Evolutionary conservation across 148 eudicot genomes (phyloP).

Genomic region (Pouteria glomerata): DNA sequence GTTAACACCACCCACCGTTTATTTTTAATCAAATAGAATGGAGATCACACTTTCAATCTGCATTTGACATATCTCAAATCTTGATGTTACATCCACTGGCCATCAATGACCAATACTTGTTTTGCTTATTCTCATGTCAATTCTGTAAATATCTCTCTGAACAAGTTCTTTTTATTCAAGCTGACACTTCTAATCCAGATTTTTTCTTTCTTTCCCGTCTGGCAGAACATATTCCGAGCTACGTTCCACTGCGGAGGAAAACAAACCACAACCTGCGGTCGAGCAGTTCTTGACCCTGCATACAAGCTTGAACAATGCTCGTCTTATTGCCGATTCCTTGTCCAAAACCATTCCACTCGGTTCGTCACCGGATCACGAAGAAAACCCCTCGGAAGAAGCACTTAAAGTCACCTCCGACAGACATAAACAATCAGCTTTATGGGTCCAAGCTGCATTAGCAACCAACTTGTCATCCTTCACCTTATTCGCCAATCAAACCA

Average conservation of each 20-base stretch:
- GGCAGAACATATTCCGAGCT: slow-evolving; percentile 77
- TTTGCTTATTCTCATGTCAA: not conserved
- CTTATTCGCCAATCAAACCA: slow-evolving; percentile 41
- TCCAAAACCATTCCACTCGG: slow-evolving; percentile 39
- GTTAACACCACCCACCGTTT: too few relatives aligned
- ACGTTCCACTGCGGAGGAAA: slow-evolving; percentile 63
- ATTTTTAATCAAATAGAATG: not conserved
- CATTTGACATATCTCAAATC: not conserved
- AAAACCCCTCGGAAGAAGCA: slow-evolving; percentile 57
- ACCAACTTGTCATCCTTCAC: slow-evolving; percentile 69
- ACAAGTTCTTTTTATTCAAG: not conserved
- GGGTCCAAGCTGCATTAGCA: slow-evolving; percentile 80
- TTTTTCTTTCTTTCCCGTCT: slow-evolving; percentile 1
- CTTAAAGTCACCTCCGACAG: slow-evolving; percentile 45
- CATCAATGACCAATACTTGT: not conserved
- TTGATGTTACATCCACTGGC: not conserved
- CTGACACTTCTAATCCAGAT: not conserved
- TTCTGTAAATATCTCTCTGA: too few relatives aligned
- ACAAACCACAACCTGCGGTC: slow-evolving; percentile 72
- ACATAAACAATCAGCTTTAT: slow-evolving; percentile 73
- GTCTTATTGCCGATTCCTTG: slow-evolving; percentile 40
- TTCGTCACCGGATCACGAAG: slow-evolving; percentile 62
- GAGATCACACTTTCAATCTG: not conserved
- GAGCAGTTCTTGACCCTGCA: slow-evolving; percentile 77
- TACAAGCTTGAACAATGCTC: slow-evolving; percentile 52